Percentiles rank a stretch among this genome's conserved stretches.
Conservation (phyloP, 768 basidiomycete species). For the Hortiboletus campestris region DNA sequence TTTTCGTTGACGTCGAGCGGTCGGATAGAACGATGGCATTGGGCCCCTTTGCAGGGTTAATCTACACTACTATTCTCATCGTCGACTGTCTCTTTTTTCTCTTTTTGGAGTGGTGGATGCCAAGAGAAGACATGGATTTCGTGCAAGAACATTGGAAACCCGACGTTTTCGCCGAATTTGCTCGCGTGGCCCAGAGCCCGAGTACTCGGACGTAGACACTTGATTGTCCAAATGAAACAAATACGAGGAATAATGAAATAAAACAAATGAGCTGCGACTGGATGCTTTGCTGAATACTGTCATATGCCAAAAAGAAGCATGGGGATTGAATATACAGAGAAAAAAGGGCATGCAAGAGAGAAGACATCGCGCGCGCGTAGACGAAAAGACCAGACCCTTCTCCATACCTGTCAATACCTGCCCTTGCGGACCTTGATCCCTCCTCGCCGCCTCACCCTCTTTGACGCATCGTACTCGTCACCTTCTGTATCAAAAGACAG, state of each 20-base stretch:
- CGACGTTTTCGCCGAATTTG: conserved; percentile 21
- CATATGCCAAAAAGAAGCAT: conserved; percentile 2
- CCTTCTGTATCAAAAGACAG: conserved; percentile 10
- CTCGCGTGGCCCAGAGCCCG: not conserved
- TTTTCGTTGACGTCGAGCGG: not conserved
- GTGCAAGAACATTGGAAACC: conserved; percentile 65
- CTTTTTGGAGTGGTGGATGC: conserved; percentile 82
- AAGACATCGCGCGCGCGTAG: not conserved
- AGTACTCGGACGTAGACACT: not conserved
- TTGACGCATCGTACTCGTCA: conserved; percentile 24
- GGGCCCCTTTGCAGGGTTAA: conserved; percentile 80
- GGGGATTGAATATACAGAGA: not conserved
- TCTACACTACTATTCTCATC: conserved; percentile 83
- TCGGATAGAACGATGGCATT: conserved; percentile 64
- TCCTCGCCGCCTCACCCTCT: conserved; percentile 25
- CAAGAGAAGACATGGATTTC: conserved; percentile 72
- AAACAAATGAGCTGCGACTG: conserved; percentile 8
- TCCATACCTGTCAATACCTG: conserved; percentile 11
- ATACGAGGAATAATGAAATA: conserved; percentile 22
- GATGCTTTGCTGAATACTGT: conserved; percentile 1
- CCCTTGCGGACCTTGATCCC: conserved; percentile 20
- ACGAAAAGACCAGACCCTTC: not conserved
- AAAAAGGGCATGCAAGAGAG: not conserved
- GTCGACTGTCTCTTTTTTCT: conserved; percentile 89
- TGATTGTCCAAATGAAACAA: conserved; percentile 9